These are phyloP conservation scores for Hypoxylon cercidicola DNA, from an alignment of 495 filamentous ascomycete genomes.

Conservation along the genomic window DNA sequence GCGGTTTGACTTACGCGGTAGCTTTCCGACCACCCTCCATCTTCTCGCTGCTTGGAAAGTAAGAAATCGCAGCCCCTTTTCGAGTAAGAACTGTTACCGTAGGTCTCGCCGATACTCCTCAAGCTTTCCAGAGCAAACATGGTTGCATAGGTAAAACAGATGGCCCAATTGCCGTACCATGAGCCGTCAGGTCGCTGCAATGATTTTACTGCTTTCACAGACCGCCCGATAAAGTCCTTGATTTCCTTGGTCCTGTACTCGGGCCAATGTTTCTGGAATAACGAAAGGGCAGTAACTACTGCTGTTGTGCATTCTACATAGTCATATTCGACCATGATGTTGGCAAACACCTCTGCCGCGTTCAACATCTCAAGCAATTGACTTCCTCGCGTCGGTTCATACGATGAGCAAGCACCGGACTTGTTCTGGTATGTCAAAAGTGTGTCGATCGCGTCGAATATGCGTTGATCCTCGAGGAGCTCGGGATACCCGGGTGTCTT, in stretches of 20 bases:
- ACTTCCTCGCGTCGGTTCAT: conserved; percentile 83
- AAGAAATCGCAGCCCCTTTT: conserved; percentile 86
- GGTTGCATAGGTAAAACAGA: conserved; percentile 95
- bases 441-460: conserved; percentile 90
- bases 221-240: conserved; percentile 70
- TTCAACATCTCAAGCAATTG: conserved; percentile 85
- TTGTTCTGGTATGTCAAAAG: conserved; percentile 91
- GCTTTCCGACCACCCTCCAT: conserved; percentile 97
- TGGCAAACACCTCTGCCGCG: conserved; percentile 94
- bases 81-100: conserved; percentile 74
- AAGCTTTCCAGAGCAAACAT: conserved; percentile 95
- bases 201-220: conserved; percentile 81
- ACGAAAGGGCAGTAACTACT: conserved; percentile 85
- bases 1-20: conserved; percentile 74
- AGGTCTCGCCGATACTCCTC: conserved; percentile 81
- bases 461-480: conserved; percentile 75
- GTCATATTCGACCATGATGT: conserved; percentile 98
- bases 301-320: conserved; percentile 98
- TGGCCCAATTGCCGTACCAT: conserved; percentile 98
- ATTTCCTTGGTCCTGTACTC: conserved; percentile 83
- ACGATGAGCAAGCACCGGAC: conserved; percentile 88
- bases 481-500: conserved; percentile 78
- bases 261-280: conserved; percentile 85
- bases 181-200: conserved; percentile 83
- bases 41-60: conserved; percentile 79